Evolutionary conservation across 768 basidiomycete species (phyloP).

Genomic region (Tephrocybe rancida): DNA sequence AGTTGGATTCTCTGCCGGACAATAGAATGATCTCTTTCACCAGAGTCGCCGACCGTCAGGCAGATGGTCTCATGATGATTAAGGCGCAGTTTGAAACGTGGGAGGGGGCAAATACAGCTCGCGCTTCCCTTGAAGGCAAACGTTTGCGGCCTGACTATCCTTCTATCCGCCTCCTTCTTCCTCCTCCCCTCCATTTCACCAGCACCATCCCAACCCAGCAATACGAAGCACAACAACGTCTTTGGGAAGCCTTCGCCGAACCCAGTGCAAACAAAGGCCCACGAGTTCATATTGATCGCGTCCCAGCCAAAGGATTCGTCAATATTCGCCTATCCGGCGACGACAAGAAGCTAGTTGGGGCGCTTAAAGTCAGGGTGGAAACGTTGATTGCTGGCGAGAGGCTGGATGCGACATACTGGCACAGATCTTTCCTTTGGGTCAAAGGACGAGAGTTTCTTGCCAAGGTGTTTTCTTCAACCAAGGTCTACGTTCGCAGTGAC

Average conservation of each 20-base stretch:
- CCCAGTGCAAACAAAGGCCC: constrained; percentile 37
- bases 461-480: constrained; percentile 33
- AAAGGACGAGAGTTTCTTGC: constrained; percentile 36
- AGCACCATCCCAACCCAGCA: constrained; percentile 50
- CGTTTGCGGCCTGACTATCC: constrained; percentile 31
- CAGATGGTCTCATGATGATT: constrained; percentile 33
- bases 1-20: constrained; percentile 22
- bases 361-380: constrained; percentile 63
- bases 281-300: constrained; percentile 29
- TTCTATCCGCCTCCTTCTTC: constrained; percentile 41
- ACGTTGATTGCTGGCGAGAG: constrained; percentile 52
- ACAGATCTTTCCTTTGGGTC: constrained; percentile 37
- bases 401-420: constrained; percentile 49
- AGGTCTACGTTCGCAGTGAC: constrained; percentile 48
- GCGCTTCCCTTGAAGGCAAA: constrained; percentile 34
- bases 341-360: constrained; percentile 54
- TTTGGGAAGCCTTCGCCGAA: constrained; percentile 48
- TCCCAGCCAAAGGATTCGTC: constrained; percentile 23
- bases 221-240: constrained; percentile 48
- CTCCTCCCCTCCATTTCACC: constrained; percentile 52
- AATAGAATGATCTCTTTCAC: constrained; percentile 28
- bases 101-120: constrained; percentile 46
- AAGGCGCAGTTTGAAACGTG: constrained; percentile 50
- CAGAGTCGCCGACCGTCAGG: constrained; percentile 17
- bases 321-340: constrained; percentile 49